Evolutionary conservation across 441 rosid species (phyloP).

Genomic region (Capsella rubella): DNA sequence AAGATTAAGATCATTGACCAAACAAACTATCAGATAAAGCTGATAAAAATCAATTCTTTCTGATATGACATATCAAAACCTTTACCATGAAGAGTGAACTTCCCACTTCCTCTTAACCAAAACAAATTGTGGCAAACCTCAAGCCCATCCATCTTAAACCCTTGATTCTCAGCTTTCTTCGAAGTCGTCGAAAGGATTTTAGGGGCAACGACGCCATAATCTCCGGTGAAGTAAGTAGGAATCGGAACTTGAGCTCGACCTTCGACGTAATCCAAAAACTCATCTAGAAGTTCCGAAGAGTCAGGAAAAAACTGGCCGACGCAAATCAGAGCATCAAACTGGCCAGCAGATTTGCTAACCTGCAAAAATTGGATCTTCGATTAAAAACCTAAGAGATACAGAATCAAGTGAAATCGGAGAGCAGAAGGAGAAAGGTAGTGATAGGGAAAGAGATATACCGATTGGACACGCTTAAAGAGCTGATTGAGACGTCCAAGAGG

Average conservation of each 20-base stretch:
- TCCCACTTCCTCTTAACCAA: slow-evolving; percentile 97
- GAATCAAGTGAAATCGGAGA: neutral
- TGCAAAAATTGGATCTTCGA: slow-evolving; percentile 26
- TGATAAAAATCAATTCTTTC: neutral
- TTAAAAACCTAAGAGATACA: slow-evolving; percentile 37
- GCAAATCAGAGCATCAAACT: slow-evolving; percentile 84
- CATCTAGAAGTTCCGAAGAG: slow-evolving; percentile 67
- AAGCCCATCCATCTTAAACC: slow-evolving; percentile 91
- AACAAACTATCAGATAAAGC: too few species aligned
- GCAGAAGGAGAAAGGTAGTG: neutral
- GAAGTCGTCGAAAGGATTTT: slow-evolving; percentile 68
- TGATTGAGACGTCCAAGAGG: slow-evolving; percentile 80
- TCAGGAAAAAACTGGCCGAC: slow-evolving; percentile 95
- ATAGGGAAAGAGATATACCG: slow-evolving; percentile 46
- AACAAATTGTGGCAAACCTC: slow-evolving; percentile 66
- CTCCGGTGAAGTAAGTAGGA: slow-evolving; percentile 91
- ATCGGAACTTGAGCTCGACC: slow-evolving; percentile 75
- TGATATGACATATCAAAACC: slow-evolving; percentile 1
- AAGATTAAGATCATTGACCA: neutral
- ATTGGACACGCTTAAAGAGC: slow-evolving; percentile 84
- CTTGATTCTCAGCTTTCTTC: slow-evolving; percentile 63
- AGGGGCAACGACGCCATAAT: slow-evolving; percentile 76
- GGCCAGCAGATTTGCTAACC: slow-evolving; percentile 95
- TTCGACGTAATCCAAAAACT: slow-evolving; percentile 68
- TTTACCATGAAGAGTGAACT: slow-evolving; percentile 78